A percentile compares a stretch with the other conserved stretches of the same genome.
phyloP scores from a whole-genome alignment of 148 eudicot genomes.

The Amaranthus cruentus region DNA sequence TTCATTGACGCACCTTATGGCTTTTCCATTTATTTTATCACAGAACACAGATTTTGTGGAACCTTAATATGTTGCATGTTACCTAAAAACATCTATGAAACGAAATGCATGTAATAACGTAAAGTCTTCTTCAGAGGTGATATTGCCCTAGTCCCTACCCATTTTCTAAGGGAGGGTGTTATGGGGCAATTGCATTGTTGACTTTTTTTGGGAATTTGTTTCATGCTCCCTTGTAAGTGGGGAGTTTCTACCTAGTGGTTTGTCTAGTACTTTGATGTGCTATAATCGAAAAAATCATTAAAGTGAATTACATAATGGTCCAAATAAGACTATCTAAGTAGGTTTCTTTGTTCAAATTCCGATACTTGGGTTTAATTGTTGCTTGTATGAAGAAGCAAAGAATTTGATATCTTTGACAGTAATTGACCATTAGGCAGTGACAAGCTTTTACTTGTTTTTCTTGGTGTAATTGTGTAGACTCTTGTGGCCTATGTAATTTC shows the following conservation, averaged over 20 bases:
- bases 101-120: not conserved
- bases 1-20: not conserved
- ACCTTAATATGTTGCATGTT: not conserved
- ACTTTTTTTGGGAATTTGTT: not conserved
- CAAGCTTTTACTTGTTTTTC: not conserved
- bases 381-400: not conserved
- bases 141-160: not conserved
- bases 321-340: not conserved
- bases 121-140: not conserved
- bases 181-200: not conserved
- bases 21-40: constrained; percentile 3
- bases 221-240: not conserved
- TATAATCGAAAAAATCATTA: not conserved
- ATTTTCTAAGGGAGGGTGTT: not conserved
- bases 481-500: not conserved
- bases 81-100: not conserved
- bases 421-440: not conserved
- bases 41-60: not conserved
- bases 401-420: not conserved
- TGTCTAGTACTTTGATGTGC: not conserved
- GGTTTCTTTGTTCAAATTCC: not conserved
- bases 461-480: not conserved
- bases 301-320: not conserved
- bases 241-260: not conserved
- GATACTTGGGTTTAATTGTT: not conserved